Base-by-base conservation (phyloP, 352 stramenopile species). In the Phytophthora syringae region DNA sequence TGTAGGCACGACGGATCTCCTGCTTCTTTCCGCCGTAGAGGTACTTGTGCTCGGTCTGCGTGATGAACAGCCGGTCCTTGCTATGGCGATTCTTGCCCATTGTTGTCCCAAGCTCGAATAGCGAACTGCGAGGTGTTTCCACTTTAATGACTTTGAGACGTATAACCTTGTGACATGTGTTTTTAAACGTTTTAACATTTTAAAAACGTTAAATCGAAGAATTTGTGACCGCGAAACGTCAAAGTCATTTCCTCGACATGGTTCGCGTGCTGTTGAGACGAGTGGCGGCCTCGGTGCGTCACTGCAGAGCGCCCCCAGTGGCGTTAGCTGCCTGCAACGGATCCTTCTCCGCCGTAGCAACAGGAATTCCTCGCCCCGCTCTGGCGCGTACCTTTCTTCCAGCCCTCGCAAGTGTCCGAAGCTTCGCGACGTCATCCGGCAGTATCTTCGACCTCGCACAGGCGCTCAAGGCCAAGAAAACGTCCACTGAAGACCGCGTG, bases 11-110 rank as follows among this genome's bases (percentile, higher is more conserved):
- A 32, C 80, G 80, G 57, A 91, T 77, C 68, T 90, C 79, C 39
- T 84, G 76, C 69, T 98, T 98, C 80, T 98, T 97, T 56, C 94
- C 94, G 39, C 92, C 92, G 59, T 97, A 98, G 47, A 98, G 82
- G 60, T 93, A 90, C 77, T 95, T 97, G 83, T 96, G 93, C 87
- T 98, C 88, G 22, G 86, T 93, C 69, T 92, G 84, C 32, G 88
- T 96, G 74, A 96, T 85, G 71, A 95, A 97, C 58, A 97, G 64
- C 42, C 87, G 80, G 74, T 97, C 89, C 59, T 97, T 96, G 67
- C 80, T 93, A 75, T 97, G 89, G 36, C 88, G 89, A 58, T 97
- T 97, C 84, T 97, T 97, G 67, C 89, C 88, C 89, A 97, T 97
- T 28, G 43, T 67, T 22, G 16, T n/a, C n/a, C 18, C n/a, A 2